These are phyloP conservation scores for Colletotrichum noveboracense DNA, from an alignment of 2,329 filamentous ascomycete genomes.

Conservation along the genomic window DNA sequence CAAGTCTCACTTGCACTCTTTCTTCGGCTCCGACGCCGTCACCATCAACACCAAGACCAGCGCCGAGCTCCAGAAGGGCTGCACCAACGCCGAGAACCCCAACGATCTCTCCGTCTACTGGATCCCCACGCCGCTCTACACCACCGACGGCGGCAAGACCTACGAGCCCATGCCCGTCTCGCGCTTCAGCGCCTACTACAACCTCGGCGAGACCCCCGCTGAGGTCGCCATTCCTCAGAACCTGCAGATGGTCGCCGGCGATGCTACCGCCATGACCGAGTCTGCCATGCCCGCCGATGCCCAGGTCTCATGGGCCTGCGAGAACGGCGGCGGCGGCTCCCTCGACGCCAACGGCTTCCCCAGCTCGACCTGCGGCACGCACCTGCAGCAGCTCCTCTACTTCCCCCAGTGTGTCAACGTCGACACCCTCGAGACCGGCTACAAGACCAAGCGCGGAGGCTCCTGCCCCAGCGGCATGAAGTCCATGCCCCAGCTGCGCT, in stretches of 20 bases:
- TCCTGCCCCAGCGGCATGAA: conserved; percentile 50
- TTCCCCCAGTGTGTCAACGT: conserved; percentile 29
- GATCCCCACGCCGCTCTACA: conserved; percentile 47
- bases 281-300: conserved; percentile 29
- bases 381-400: conserved; percentile 56
- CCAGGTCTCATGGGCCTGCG: conserved; percentile 32
- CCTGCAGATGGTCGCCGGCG: conserved; percentile 44
- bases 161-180: conserved; percentile 35
- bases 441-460: conserved; percentile 31
- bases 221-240: conserved; percentile 52
- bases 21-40: conserved; percentile 39
- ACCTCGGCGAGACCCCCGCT: conserved; percentile 38
- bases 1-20: conserved; percentile 38
- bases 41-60: conserved; percentile 34
- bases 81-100: conserved; percentile 49
- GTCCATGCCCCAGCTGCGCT: conserved; percentile 51
- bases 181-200: conserved; percentile 54
- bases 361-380: conserved; percentile 67
- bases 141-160: conserved; percentile 32
- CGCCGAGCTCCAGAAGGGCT: conserved; percentile 45
- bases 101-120: conserved; percentile 53
- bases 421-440: conserved; percentile 27
- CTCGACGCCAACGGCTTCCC: conserved; percentile 70
- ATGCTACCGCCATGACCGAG: conserved; percentile 46
- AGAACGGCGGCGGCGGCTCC: conserved; percentile 29